A percentile compares a stretch with the other conserved stretches of the same genome.
Conservation (phyloP, 208 protist genomes). For the Wallacemonas sp. region DNA sequence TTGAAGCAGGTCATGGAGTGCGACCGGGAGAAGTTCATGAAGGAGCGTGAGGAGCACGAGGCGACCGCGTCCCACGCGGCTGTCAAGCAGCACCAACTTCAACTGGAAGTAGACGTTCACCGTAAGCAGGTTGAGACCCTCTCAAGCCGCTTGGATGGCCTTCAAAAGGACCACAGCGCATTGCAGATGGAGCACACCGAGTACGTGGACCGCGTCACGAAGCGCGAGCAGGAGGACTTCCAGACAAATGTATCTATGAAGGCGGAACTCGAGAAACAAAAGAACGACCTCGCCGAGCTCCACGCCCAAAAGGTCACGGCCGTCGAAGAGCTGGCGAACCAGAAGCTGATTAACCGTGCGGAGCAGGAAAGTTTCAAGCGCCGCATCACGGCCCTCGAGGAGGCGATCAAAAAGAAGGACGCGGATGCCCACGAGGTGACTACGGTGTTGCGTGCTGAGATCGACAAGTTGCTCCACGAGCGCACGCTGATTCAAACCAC, state of each 20-base stretch:
- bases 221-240: slow-evolving; percentile 82
- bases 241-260: slow-evolving; percentile 70
- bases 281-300: slow-evolving; percentile 54
- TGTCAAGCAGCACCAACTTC: slow-evolving; percentile 67
- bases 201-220: slow-evolving; percentile 31
- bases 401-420: slow-evolving; percentile 74
- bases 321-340: slow-evolving; percentile 63
- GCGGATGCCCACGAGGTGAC: slow-evolving; percentile 76
- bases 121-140: slow-evolving; percentile 67
- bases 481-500: slow-evolving; percentile 26
- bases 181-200: slow-evolving; percentile 39
- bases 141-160: slow-evolving; percentile 26
- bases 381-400: slow-evolving; percentile 75
- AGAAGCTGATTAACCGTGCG: slow-evolving; percentile 59
- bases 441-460: slow-evolving; percentile 57
- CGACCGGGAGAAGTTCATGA: slow-evolving; percentile 29
- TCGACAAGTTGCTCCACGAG: slow-evolving; percentile 40
- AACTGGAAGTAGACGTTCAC: slow-evolving; percentile 79
- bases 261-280: slow-evolving; percentile 68
- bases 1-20: slow-evolving; percentile 50
- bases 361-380: slow-evolving; percentile 81
- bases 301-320: slow-evolving; percentile 45
- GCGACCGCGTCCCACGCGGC: slow-evolving; percentile 41
- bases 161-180: slow-evolving; percentile 31
- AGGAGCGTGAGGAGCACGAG: slow-evolving; percentile 49